A percentile compares a stretch with the other conserved stretches of the same genome.
These are phyloP conservation scores for Kurtzmaniella quercitrusa DNA, from an alignment of 1,139 yeast genomes.

Conservation along the genomic window DNA sequence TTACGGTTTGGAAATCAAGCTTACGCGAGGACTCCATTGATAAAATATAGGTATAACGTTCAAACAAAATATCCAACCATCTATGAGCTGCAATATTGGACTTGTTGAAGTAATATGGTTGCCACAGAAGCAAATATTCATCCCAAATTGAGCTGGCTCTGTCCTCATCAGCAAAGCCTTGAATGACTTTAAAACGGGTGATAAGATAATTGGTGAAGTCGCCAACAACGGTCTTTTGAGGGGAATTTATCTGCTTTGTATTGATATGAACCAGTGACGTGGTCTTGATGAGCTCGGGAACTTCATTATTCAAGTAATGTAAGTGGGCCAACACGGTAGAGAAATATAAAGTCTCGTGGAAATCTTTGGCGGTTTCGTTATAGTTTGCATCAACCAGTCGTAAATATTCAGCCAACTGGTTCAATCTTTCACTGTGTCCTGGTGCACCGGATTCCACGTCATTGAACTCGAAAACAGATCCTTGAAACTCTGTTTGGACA, in stretches of 20 bases:
- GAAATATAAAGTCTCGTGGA: conserved; percentile 32
- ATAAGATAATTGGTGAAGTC: conserved; percentile 31
- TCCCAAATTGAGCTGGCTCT: conserved; percentile 25
- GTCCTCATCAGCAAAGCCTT: conserved; percentile 23
- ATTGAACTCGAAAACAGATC: conserved; percentile 17
- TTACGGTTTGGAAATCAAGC: conserved; percentile 9
- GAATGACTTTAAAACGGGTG: conserved; percentile 33
- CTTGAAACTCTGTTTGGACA: conserved; percentile 29
- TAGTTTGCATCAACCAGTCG: conserved; percentile 27
- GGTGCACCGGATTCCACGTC: neutral
- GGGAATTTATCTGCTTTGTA: conserved; percentile 9
- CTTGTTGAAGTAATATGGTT: conserved; percentile 22
- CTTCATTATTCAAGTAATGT: conserved; percentile 26
- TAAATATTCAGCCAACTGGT: conserved; percentile 29
- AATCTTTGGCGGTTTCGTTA: conserved; percentile 19
- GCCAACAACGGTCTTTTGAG: conserved; percentile 6
- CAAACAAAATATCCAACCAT: conserved; percentile 35
- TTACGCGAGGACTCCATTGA: conserved; percentile 16
- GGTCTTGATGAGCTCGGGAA: conserved; percentile 16
- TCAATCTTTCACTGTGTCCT: conserved; percentile 5
- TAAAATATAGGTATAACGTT: conserved; percentile 21
- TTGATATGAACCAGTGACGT: neutral
- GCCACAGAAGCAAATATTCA: conserved; percentile 25
- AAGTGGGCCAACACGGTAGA: conserved; percentile 34
- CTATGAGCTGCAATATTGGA: conserved; percentile 34